Evolutionary conservation across 768 basidiomycete genomes (phyloP).

Genomic region (Termitomyces titanicus): DNA sequence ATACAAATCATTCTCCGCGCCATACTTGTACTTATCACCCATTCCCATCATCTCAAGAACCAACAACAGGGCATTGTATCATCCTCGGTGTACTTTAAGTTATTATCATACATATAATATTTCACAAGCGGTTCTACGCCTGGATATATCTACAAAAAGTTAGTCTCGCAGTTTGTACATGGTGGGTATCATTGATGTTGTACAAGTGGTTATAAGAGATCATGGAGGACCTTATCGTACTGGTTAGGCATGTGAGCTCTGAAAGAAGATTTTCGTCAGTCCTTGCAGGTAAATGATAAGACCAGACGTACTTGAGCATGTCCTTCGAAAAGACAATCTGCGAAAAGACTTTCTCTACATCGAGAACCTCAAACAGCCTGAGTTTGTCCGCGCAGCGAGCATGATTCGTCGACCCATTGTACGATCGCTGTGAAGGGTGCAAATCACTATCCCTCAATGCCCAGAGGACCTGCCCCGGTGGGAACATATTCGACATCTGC

Average conservation of each 20-base stretch:
- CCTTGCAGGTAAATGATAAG: neutral
- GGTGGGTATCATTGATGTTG: neutral
- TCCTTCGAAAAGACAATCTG: slow-evolving; percentile 80
- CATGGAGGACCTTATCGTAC: slow-evolving; percentile 73
- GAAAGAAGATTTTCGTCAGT: neutral
- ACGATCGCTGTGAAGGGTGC: slow-evolving; percentile 50
- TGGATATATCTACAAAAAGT: neutral
- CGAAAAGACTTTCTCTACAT: slow-evolving; percentile 73
- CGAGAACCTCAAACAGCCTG: slow-evolving; percentile 72
- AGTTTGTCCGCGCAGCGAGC: slow-evolving; percentile 43
- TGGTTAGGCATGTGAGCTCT: slow-evolving; percentile 79
- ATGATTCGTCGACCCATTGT: slow-evolving; percentile 14
- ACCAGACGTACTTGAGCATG: slow-evolving; percentile 65
- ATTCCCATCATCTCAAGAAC: neutral
- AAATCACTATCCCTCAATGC: slow-evolving; percentile 72
- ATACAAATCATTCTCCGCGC: neutral
- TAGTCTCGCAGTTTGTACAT: slow-evolving; percentile 1
- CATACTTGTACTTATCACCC: neutral
- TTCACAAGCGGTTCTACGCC: neutral
- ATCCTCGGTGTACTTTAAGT: slow-evolving; percentile 9
- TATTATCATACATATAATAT: slow-evolving; percentile 2
- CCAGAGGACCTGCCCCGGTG: slow-evolving; percentile 78
- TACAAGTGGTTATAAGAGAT: slow-evolving; percentile 44
- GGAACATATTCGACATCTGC: slow-evolving; percentile 68
- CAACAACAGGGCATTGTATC: neutral